These are phyloP conservation scores for Globisporangium barbulae DNA, from an alignment of 352 stramenopile genomes.

Conservation along the genomic window DNA sequence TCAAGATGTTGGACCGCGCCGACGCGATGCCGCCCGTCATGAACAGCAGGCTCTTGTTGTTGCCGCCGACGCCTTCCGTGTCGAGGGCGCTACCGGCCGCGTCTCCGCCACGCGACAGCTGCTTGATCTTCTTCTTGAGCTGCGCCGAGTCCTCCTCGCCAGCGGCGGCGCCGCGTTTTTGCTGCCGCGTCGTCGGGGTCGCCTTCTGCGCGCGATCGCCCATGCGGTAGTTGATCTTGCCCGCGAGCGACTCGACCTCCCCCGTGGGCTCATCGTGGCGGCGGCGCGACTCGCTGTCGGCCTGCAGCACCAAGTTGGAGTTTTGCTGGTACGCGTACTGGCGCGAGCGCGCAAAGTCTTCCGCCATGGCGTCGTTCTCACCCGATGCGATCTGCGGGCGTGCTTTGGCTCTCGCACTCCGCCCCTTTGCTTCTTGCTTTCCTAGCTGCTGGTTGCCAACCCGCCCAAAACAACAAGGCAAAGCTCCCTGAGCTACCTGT, in stretches of 20 bases:
- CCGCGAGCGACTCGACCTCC: conserved; percentile 83
- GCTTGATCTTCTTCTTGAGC: conserved; percentile 72
- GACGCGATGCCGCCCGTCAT: conserved; percentile 42
- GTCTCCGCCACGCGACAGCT: conserved; percentile 29
- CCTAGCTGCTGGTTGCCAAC: background rate
- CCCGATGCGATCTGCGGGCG: background rate
- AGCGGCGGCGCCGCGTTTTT: conserved; percentile 26
- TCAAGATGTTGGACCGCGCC: conserved; percentile 57
- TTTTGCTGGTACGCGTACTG: conserved; percentile 93
- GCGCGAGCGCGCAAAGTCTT: conserved; percentile 86
- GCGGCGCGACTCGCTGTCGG: conserved; percentile 82
- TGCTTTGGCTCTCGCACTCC: too few species aligned
- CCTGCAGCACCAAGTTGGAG: conserved; percentile 94
- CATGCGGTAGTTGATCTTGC: conserved; percentile 79
- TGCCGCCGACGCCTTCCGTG: conserved; percentile 6
- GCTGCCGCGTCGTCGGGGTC: conserved; percentile 37
- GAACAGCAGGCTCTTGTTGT: conserved; percentile 42
- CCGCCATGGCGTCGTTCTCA: conserved; percentile 55
- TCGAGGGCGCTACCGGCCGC: conserved; percentile 5
- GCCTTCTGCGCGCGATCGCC: conserved; percentile 78
- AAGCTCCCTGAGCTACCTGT: background rate
- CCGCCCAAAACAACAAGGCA: too few species aligned
- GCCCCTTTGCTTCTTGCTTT: background rate
- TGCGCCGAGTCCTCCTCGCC: conserved; percentile 38
- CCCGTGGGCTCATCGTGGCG: conserved; percentile 80